Base-by-base conservation (phyloP, 768 basidiomycete species). In the Kwoniella bestiolae region DNA sequence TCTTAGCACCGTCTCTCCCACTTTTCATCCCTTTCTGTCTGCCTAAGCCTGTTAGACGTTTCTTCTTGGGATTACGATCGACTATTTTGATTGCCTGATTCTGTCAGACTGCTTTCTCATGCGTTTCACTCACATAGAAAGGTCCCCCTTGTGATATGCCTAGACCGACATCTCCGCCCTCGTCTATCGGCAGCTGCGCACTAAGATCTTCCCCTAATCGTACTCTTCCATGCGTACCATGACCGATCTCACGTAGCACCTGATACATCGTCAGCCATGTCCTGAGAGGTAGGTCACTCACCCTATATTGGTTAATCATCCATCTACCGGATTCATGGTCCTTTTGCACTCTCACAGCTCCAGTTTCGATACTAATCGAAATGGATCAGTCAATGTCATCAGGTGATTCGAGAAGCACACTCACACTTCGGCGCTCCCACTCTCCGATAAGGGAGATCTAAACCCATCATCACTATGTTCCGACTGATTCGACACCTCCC, bases 211-310 rank as follows among this genome's bases (percentile, higher is more conserved):
- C 85, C 34, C 91, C 91, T 3, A 90, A 83, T 81, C 87, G 90
- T 66, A 97, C 94, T 75, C 90, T 87, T 52, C 94, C 94, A 76
- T 96, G 94, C 77, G 92, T 91, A 12, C 94, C 94, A 63, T 86
- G 87, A 23, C 94, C 94, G 23, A 96, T 88, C 74, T 86, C 86
- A 60, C 85, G 84, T 58, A 88, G 84, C 62, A 93, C 87, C 77
- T 78, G 51, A 25, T 6, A 56, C 9, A 63, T n/a, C 26, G 25
- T 61, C 12, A 56, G 63, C 51, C 18, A 18, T n/a, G 34, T 14
- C 31, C 34, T 12, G 1, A 2, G 9, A 9, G 12, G 34, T 32
- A 11, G 25, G n/a, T 31, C 18, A 58, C 77, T 49, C 49, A 79
- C 78, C 52, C 88, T 83, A 80, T 95, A 97, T 81, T 94, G 91